These are phyloP conservation scores for Miscanthus sacchariflorus DNA, from an alignment of 202 grass and related monocot species.

Conservation along the genomic window DNA sequence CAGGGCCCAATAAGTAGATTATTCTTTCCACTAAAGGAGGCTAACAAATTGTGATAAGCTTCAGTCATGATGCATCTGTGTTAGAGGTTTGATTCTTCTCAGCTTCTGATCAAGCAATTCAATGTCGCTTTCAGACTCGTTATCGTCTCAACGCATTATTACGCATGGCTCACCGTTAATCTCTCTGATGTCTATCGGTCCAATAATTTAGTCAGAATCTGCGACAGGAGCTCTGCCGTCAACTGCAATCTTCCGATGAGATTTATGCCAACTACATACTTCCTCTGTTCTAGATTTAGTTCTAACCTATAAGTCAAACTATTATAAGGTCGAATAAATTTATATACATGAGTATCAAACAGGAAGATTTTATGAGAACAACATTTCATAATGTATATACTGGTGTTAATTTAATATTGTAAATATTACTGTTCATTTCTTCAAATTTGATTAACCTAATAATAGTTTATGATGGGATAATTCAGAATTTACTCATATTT, in stretches of 20 bases:
- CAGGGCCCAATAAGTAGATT: too few relatives aligned
- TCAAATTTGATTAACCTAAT: not conserved
- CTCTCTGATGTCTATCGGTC: not conserved
- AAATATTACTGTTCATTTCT: not conserved
- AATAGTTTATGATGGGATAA: not conserved
- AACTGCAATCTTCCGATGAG: conserved; percentile 21
- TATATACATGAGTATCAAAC: not conserved
- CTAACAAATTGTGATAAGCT: conserved; percentile 5
- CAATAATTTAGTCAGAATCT: conserved; percentile 33
- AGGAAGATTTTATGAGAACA: not conserved
- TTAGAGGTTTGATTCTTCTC: conserved; percentile 24
- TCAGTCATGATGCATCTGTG: not conserved
- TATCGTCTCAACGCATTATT: not conserved
- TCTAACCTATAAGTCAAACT: not conserved
- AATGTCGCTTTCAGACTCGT: conserved; percentile 12
- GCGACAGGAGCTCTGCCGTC: conserved; percentile 23
- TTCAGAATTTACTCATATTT: not conserved
- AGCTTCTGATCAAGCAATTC: not conserved
- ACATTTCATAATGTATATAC: not conserved
- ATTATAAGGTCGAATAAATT: too few relatives aligned
- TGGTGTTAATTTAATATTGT: not conserved
- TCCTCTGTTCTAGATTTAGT: too few relatives aligned
- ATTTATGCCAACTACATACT: conserved; percentile 32
- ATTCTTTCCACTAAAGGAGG: not conserved
- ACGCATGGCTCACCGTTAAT: not conserved